phyloP scores from a whole-genome alignment of 805 yeast genomes.

The Saccharomycopsis capsularis region DNA sequence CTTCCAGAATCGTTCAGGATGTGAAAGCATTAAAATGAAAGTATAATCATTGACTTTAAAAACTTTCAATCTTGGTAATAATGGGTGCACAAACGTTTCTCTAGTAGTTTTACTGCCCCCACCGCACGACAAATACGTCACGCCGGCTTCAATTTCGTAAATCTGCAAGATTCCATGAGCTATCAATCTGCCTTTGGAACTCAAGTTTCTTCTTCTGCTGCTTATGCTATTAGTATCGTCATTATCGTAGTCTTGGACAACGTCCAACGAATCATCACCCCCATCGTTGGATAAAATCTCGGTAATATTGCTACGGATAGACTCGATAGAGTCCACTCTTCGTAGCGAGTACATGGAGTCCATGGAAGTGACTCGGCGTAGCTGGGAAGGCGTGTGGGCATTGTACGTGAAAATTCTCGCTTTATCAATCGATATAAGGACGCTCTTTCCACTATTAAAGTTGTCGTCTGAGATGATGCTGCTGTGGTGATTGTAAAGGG shows the following conservation, averaged over 20 bases:
- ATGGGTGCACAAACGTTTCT: conserved; percentile 18
- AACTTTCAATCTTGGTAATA: conserved; percentile 12
- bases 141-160: conserved; percentile 18
- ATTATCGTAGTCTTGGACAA: not conserved
- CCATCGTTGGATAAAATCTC: conserved; percentile 9
- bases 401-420: conserved; percentile 13
- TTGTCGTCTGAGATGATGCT: not conserved
- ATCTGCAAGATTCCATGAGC: conserved; percentile 13
- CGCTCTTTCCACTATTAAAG: not conserved
- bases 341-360: conserved; percentile 4
- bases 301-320: conserved; percentile 13
- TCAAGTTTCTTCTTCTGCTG: not conserved
- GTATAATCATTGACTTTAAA: conserved; percentile 8
- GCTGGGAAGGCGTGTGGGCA: conserved; percentile 4
- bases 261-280: not conserved
- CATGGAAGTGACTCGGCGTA: not conserved
- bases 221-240: not conserved
- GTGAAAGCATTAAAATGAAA: conserved; percentile 14
- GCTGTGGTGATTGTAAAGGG: not conserved
- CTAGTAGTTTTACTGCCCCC: conserved; percentile 15
- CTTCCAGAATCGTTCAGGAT: conserved; percentile 19
- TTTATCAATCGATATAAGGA: conserved; percentile 1
- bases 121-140: conserved; percentile 14
- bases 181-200: conserved; percentile 8
- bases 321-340: conserved; percentile 12